A percentile compares a stretch with the other conserved stretches of the same genome.
phyloP scores from a whole-genome alignment of 1,284 basidiomycete species.

The Apiotrichum mycotoxinovorans region DNA sequence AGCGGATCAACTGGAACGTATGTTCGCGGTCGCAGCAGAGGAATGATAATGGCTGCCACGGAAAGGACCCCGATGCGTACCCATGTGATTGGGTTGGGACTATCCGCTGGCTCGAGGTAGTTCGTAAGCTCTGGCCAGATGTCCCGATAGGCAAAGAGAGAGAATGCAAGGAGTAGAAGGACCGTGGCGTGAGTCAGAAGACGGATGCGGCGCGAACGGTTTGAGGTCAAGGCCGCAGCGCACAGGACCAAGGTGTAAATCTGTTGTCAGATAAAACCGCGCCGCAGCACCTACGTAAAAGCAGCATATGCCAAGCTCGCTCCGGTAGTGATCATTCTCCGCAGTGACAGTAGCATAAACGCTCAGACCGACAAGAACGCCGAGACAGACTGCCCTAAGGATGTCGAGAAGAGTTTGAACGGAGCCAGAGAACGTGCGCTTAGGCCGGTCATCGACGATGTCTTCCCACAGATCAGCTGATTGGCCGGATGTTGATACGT shows the following conservation, averaged over 20 bases:
- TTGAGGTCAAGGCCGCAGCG: constrained; percentile 14
- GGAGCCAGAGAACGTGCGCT: constrained; percentile 32
- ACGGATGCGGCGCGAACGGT: constrained; percentile 32
- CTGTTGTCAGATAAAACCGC: not conserved
- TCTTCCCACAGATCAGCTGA: constrained; percentile 33
- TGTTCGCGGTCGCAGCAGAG: constrained; percentile 54
- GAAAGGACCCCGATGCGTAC: constrained; percentile 49
- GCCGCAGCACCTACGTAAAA: constrained; percentile 43
- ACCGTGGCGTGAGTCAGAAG: constrained; percentile 43
- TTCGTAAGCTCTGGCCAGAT: constrained; percentile 61
- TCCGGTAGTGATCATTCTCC: constrained; percentile 37
- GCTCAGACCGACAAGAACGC: constrained; percentile 40
- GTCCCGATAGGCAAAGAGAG: constrained; percentile 60
- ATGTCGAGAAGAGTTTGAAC: constrained; percentile 43
- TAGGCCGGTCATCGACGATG: no score
- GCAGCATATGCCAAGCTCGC: constrained; percentile 43
- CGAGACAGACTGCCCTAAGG: constrained; percentile 34
- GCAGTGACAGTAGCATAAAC: constrained; percentile 46
- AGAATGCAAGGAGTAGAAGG: constrained; percentile 51
- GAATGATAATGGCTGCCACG: constrained; percentile 52
- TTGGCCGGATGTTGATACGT: constrained; percentile 41
- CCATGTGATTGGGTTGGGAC: constrained; percentile 47
- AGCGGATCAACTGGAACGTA: constrained; percentile 53
- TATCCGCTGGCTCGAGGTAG: constrained; percentile 51
- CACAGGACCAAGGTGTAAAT: not conserved